Evolutionary conservation across 2,329 filamentous ascomycete species (phyloP), one percentile per base, ranked within the genome.

Genomic region (Knufia petricola): DNA sequence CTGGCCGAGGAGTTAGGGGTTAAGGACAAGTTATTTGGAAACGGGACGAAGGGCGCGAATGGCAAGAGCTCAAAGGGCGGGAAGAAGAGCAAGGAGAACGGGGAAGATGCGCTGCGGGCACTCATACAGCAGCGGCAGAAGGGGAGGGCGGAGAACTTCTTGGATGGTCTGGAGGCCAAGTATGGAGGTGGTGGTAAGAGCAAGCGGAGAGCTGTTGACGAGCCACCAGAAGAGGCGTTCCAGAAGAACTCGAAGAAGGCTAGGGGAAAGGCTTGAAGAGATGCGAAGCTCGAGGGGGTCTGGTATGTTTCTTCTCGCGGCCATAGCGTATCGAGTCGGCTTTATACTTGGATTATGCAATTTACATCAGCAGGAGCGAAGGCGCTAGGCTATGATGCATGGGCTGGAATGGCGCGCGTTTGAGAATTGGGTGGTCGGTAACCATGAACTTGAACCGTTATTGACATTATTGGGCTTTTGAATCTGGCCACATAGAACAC

Each of bases 111-210:
- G 52, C 70, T 94, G 32, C 79, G 81, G n/a, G 85, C 84, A 1
- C 49, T 59, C 63, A 45, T 63, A 61, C 45, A 69, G 57, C 56
- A 66, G 63, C 53, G 68, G 65, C 49, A 67, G 69, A 51, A 78
- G 76, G 59, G 71, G 67, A 36, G 73, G 69, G 53, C 68, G 59
- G 38, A 68, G 55, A 71, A 69, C 31, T 87, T 94, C 62, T 69
- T 94, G 20, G 84, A 85, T 53, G 71, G 77, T 43, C 66, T 95
- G 43, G 86, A 86, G 50, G 84, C 81, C 42, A 94, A 90, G 67
- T 94, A 94, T 59, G 69, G 55, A 23, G 55, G 53, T 17, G 40
- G 49, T 15, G 71, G 64, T 52, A 69, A 67, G 51, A 63, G 57
- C 23, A 79, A 65, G 58, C 69, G 75, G 60, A 72, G 70, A 9